Conservation (phyloP, 495 filamentous ascomycete genomes). For the Tuber calosporum region DNA sequence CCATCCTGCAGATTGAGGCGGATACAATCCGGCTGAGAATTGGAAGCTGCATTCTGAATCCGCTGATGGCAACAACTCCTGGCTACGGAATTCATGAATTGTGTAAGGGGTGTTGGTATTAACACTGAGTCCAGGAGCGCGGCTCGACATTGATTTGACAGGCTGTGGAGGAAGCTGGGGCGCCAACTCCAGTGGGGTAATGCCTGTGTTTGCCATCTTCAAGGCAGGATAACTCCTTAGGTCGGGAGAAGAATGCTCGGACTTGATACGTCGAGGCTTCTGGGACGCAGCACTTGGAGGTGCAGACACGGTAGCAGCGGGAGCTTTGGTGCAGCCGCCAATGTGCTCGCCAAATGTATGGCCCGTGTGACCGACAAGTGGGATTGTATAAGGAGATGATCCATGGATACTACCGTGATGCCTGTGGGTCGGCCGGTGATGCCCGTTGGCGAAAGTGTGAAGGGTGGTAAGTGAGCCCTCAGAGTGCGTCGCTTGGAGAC, state of each 20-base stretch:
- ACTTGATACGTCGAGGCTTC: conserved; percentile 41
- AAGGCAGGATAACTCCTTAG: conserved; percentile 39
- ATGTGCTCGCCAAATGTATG: conserved; percentile 41
- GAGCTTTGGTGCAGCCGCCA: conserved; percentile 34
- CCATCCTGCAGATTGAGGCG: conserved; percentile 40
- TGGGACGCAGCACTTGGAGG: conserved; percentile 27
- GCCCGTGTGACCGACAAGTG: conserved; percentile 38
- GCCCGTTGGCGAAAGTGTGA: conserved; percentile 74
- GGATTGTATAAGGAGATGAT: conserved; percentile 40
- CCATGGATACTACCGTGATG: conserved; percentile 52
- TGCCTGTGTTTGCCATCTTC: conserved; percentile 36
- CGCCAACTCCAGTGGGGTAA: conserved; percentile 39
- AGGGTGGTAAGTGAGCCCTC: conserved; percentile 61
- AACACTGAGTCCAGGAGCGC: conserved; percentile 37
- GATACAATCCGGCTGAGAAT: conserved; percentile 39
- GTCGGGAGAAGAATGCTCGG: conserved; percentile 41
- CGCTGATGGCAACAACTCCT: conserved; percentile 39
- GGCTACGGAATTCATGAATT: conserved; percentile 35
- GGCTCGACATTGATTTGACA: conserved; percentile 31
- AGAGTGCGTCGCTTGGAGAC: conserved; percentile 75
- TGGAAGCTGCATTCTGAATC: conserved; percentile 35
- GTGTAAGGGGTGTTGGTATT: conserved; percentile 39
- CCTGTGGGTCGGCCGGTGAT: conserved; percentile 87
- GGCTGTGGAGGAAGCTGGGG: conserved; percentile 34
- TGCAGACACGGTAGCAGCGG: conserved; percentile 23